Base-by-base conservation (phyloP, 2,329 filamentous ascomycete genomes). In the Albifimbria verrucaria region DNA sequence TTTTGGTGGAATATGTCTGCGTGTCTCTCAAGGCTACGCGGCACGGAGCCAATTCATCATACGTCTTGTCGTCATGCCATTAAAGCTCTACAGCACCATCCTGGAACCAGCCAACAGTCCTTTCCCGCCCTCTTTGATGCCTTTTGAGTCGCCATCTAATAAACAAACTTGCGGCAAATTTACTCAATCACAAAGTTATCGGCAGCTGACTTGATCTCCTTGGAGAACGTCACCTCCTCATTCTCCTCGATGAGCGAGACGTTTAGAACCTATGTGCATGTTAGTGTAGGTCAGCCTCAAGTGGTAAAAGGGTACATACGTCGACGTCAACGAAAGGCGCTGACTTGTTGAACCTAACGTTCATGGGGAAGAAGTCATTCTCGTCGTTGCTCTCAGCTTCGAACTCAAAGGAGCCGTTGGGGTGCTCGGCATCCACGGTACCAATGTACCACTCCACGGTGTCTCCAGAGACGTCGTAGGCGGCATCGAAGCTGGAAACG, bases 301-400 rank as follows among this genome's bases (percentile, higher is more conserved):
- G 7, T 17, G 6, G 4, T 3, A 17, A 15, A 20, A 23, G 6
- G 21, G 22, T 57, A 82, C 88, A 87, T 79, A 97, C 93, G 75
- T 97, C 92, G 58, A 99, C 90, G 64, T 97, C 91, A 49, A 97
- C 82, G 70, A 90, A 96, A 24, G 94, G 93, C 54, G 81, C 84
- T 42, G 85, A 82, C 81, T 96, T 97, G 58, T 84, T 87, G 74
- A 99, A 99, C 51, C 86, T 83, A 55, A 97, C 86, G 51, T 83
- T 88, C 92, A 99, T 97, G 1, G 94, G 94, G 85, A 99, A 99
- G 77, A 97, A 97, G 63, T 97, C 92, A 52, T 90, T 87, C 68
- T 97, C 94, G 60, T 92, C 90, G 52, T 86, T 83, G 11, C 90
- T 90, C 69, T 90, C 86, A 1, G 92, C 91, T 72, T 97, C 94